phyloP scores from a whole-genome alignment of 768 basidiomycete species.

The Boletus huronensis region DNA sequence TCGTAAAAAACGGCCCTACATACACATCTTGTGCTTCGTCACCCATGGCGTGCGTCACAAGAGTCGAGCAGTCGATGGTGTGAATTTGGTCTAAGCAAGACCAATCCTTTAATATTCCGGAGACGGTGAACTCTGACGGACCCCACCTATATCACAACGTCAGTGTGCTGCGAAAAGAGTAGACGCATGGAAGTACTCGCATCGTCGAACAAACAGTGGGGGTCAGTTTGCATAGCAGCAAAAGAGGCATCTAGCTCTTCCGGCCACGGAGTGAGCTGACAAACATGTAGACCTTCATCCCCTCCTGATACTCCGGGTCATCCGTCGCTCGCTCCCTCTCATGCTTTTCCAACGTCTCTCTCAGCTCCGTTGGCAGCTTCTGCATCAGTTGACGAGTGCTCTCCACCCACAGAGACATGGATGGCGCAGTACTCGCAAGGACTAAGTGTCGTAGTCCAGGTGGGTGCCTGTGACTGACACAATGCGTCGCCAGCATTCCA shows the following conservation, averaged over 20 bases:
- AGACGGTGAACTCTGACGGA: slow-evolving; percentile 36
- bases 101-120: slow-evolving; percentile 46
- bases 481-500: slow-evolving; percentile 46
- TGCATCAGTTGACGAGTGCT: slow-evolving; percentile 26
- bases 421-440: slow-evolving; percentile 33
- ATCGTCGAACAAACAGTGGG: slow-evolving; percentile 28
- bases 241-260: slow-evolving; percentile 31
- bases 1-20: slow-evolving; percentile 32
- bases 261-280: slow-evolving; percentile 33
- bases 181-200: neutral
- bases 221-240: slow-evolving; percentile 24
- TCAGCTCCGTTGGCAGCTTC: slow-evolving; percentile 26
- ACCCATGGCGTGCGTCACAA: slow-evolving; percentile 37
- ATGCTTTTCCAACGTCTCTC: slow-evolving; percentile 29
- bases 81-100: slow-evolving; percentile 42
- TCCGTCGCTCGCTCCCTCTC: slow-evolving; percentile 34
- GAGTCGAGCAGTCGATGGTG: slow-evolving; percentile 36
- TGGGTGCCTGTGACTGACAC: slow-evolving; percentile 38
- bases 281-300: slow-evolving; percentile 31
- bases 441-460: slow-evolving; percentile 36
- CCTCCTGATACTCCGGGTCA: slow-evolving; percentile 33
- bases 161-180: neutral
- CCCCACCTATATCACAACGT: slow-evolving; percentile 8
- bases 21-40: slow-evolving; percentile 39
- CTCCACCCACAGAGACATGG: slow-evolving; percentile 25